These are phyloP conservation scores for Aspergillus affinis DNA, from an alignment of 495 filamentous ascomycete genomes.

Conservation along the genomic window DNA sequence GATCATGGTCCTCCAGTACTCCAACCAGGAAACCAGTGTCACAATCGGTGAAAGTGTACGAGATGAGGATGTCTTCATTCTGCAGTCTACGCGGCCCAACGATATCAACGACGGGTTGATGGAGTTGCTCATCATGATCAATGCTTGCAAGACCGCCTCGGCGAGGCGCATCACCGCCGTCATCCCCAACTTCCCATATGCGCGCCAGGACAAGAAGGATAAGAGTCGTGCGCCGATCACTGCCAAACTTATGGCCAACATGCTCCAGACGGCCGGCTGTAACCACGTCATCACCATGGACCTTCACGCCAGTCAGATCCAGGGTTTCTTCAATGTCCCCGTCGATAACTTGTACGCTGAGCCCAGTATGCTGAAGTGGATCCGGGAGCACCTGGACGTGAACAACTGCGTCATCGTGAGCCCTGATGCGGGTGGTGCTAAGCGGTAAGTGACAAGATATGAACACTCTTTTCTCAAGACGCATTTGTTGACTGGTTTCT, in stretches of 20 bases:
- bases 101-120: conserved; percentile 98
- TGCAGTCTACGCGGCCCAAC: conserved; percentile 92
- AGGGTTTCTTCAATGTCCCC: conserved; percentile 97
- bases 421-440: conserved; percentile 94
- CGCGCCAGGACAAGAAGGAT: conserved; percentile 99
- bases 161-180: conserved; percentile 89
- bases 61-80: conserved; percentile 97
- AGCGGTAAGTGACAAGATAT: conserved; percentile 63
- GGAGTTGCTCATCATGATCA: conserved; percentile 99
- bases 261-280: conserved; percentile 90
- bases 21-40: conserved; percentile 96
- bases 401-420: conserved; percentile 91
- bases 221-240: conserved; percentile 84
- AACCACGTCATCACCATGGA: conserved; percentile 92
- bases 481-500: background rate
- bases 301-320: conserved; percentile 61
- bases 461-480: conserved; percentile 8
- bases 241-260: conserved; percentile 94
- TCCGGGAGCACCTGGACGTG: conserved; percentile 79
- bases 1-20: conserved; percentile 92
- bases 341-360: conserved; percentile 98
- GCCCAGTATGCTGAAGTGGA: conserved; percentile 87
- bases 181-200: conserved; percentile 96
- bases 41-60: conserved; percentile 96
- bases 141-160: conserved; percentile 96